Evolutionary conservation across 73 alveolate genomes (phyloP).

Genomic region (Stentor roeselii): DNA sequence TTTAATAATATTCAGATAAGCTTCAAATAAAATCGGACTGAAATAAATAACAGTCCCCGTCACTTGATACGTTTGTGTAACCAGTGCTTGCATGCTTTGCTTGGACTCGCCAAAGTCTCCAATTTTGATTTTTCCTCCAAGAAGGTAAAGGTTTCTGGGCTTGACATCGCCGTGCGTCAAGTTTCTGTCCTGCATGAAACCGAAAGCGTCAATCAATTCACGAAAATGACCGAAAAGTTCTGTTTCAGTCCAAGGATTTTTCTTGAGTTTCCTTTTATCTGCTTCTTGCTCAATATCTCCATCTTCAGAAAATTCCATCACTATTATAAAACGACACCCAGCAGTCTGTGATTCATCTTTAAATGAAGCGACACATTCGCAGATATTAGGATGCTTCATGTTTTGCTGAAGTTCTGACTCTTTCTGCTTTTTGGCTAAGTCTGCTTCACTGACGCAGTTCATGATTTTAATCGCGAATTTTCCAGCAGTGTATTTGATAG

Average conservation of each 20-base stretch:
- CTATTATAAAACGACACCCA: conserved; percentile 10
- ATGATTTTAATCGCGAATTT: conserved; percentile 15
- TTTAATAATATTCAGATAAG: conserved; percentile 1
- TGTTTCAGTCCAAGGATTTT: conserved; percentile 22
- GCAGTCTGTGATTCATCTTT: background rate
- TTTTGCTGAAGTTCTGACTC: conserved; percentile 6
- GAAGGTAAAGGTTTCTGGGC: conserved; percentile 24
- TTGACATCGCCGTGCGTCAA: conserved; percentile 25
- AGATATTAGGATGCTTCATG: conserved; percentile 12
- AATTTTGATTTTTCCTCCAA: conserved; percentile 22
- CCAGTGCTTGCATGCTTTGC: conserved; percentile 27
- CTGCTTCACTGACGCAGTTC: background rate
- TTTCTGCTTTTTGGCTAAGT: conserved; percentile 9
- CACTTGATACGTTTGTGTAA: conserved; percentile 9
- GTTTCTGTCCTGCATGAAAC: background rate
- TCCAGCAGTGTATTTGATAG: background rate
- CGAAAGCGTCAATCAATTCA: conserved; percentile 18
- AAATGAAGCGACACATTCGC: conserved; percentile 11
- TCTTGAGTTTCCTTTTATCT: background rate
- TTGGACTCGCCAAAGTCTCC: conserved; percentile 33
- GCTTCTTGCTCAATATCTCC: conserved; percentile 20
- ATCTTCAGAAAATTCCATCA: conserved; percentile 21
- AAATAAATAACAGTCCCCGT: conserved; percentile 24
- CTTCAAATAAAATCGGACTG: conserved; percentile 10
- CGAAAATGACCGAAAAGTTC: background rate